Evolutionary conservation across 768 basidiomycete genomes (phyloP).

Genomic region (Lactarius indigo): DNA sequence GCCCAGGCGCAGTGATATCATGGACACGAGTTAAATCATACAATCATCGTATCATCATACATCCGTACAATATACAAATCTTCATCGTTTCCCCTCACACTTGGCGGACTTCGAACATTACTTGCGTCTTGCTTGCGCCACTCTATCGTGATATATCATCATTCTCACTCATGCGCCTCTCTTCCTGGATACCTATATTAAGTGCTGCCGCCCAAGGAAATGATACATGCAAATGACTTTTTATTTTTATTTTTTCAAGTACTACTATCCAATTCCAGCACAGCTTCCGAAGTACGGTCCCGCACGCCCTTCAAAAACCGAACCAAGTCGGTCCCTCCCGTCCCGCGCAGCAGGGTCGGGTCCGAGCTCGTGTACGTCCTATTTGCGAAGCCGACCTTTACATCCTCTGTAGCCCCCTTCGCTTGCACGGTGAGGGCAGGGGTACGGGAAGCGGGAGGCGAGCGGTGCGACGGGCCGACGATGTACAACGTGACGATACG

Average conservation of each 20-base stretch:
- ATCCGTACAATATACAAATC: not conserved
- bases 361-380: not conserved
- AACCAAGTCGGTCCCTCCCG: slow-evolving; percentile 56
- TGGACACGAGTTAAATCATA: not conserved
- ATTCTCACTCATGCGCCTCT: no score
- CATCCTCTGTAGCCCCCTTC: slow-evolving; percentile 1
- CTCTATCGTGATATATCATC: no score
- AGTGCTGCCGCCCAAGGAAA: no score
- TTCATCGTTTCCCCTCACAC: no score
- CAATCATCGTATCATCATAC: no score
- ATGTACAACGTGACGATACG: slow-evolving; percentile 55
- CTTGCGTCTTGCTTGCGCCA: not conserved
- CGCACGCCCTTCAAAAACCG: slow-evolving; percentile 55
- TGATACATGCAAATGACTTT: no score
- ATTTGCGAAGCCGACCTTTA: not conserved
- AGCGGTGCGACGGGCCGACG: slow-evolving; percentile 44
- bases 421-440: not conserved
- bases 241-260: not conserved
- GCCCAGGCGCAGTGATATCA: slow-evolving; percentile 44
- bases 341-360: slow-evolving; percentile 39
- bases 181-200: no score
- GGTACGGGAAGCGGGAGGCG: not conserved
- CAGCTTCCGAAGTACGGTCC: slow-evolving; percentile 43
- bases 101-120: no score
- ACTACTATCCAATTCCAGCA: slow-evolving; percentile 25